Percentiles rank a stretch among this genome's conserved stretches.
Evolutionary conservation across 441 rosid genomes (phyloP).

Genomic region (Pelargonium fulgidum): DNA sequence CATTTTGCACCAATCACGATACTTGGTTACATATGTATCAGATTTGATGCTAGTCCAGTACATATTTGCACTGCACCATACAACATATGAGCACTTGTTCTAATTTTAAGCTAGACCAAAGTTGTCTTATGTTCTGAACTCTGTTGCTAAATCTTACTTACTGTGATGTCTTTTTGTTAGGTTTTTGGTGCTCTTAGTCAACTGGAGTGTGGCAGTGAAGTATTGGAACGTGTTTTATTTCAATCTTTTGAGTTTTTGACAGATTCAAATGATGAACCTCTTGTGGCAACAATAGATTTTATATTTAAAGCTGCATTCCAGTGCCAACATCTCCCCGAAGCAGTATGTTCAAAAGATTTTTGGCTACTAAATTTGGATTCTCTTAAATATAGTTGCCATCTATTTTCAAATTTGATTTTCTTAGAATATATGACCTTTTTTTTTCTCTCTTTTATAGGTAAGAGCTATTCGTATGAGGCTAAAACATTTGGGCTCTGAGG

Average conservation of each 20-base stretch:
- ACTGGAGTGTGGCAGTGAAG: slow-evolving; percentile 77
- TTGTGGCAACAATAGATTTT: slow-evolving; percentile 78
- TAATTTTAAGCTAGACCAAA: slow-evolving; percentile 10
- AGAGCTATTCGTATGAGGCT: slow-evolving; percentile 80
- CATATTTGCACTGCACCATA: background rate
- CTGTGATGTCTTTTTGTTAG: slow-evolving; percentile 34
- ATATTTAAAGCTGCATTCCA: slow-evolving; percentile 83
- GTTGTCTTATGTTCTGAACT: background rate
- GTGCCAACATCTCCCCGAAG: slow-evolving; percentile 90
- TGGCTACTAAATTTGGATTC: background rate
- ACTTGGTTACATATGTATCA: background rate
- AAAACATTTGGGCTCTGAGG: slow-evolving; percentile 69
- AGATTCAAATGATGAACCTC: slow-evolving; percentile 71
- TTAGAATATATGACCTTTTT: slow-evolving; percentile 13
- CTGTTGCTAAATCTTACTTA: slow-evolving; percentile 9
- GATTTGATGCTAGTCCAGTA: background rate
- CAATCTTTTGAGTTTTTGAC: slow-evolving; percentile 68
- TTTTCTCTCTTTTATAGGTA: slow-evolving; percentile 46
- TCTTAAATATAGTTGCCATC: background rate
- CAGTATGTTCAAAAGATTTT: slow-evolving; percentile 41
- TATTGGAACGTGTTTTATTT: slow-evolving; percentile 70
- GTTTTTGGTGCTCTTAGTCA: slow-evolving; percentile 85
- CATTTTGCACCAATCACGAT: too few species aligned
- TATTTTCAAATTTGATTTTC: slow-evolving; percentile 1
- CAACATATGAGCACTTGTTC: background rate